Evolutionary conservation across 2,329 filamentous ascomycete genomes (phyloP), one percentile per base, ranked within the genome.

Genomic region (Aschersonia sp.): DNA sequence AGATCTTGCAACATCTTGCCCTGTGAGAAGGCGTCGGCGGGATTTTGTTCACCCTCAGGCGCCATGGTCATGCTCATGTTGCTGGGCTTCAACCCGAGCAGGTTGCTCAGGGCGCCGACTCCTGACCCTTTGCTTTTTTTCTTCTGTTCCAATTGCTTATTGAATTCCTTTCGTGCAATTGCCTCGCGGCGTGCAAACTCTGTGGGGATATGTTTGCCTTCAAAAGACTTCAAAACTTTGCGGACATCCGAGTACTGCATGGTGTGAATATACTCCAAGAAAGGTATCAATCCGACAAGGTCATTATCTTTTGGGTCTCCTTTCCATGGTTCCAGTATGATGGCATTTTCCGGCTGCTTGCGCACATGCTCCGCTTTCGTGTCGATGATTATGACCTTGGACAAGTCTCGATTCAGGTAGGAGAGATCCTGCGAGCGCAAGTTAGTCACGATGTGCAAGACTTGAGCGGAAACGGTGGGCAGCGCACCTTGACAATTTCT

Each of bases 1-100:
- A 94, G 82, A 61, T 98, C 92, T 67, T 89, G 88, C 55, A 96
- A 72, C 87, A 97, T 96, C 77, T 97, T 98, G 57, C 90, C 92
- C 65, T 95, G 82, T 2, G 85, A 81, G 52, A 92, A 78, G 10
- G 85, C 87, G 61, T 94, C 87, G 2, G 76, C 74, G 1, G 85
- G 75, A 55, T 75, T 80, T 53, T 78, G 73, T 60, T 89, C 83
- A 45, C 86, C 82, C 45, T 85, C 81, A 3, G 68, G 67, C 2
- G 67, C 60, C 49, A 76, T 73, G 68, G 76, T 76, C 59, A 76
- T 71, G 60, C 68, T 80, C 75, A 80, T 78, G 56, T 74, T 76
- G 56, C 69, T 72, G 1, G 80, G 74, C 63, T 90, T 92, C 54
- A 96, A 73, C 29, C 90, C 90, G 5, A 97, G 71, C 47, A 86